phyloP scores from a whole-genome alignment of 495 filamentous ascomycete species.

The Penicillium desertorum region DNA sequence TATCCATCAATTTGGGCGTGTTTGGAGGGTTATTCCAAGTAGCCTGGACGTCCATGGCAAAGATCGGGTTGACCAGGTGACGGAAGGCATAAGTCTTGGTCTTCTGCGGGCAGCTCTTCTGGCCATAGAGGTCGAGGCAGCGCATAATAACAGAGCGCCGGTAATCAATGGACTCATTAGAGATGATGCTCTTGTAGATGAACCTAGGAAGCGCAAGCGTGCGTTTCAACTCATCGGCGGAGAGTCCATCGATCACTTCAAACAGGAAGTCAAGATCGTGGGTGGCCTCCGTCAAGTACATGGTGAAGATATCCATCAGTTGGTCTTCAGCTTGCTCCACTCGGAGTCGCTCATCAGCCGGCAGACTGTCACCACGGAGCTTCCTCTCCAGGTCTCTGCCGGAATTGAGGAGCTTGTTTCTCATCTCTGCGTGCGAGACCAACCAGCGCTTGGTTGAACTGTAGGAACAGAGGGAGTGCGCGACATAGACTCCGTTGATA shows the following conservation, averaged over 20 bases:
- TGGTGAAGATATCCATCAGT: slow-evolving; percentile 80
- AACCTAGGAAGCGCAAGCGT: slow-evolving; percentile 73
- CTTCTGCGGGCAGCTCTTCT: slow-evolving; percentile 73
- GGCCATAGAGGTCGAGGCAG: slow-evolving; percentile 84
- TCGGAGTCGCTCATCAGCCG: slow-evolving; percentile 72
- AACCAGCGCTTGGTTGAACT: slow-evolving; percentile 65
- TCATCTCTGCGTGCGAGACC: slow-evolving; percentile 68
- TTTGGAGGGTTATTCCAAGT: slow-evolving; percentile 53
- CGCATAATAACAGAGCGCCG: slow-evolving; percentile 80
- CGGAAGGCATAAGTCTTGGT: slow-evolving; percentile 92
- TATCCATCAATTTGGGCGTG: slow-evolving; percentile 78
- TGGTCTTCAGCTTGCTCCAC: slow-evolving; percentile 87
- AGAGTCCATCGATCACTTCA: slow-evolving; percentile 78
- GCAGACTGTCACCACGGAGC: slow-evolving; percentile 65
- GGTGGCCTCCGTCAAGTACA: slow-evolving; percentile 68
- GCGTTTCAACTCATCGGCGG: slow-evolving; percentile 74
- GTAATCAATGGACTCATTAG: slow-evolving; percentile 81
- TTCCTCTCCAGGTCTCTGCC: slow-evolving; percentile 75
- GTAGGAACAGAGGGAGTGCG: slow-evolving; percentile 66
- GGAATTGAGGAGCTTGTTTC: slow-evolving; percentile 62
- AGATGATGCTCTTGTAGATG: slow-evolving; percentile 83
- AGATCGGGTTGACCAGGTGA: slow-evolving; percentile 90
- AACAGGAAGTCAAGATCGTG: slow-evolving; percentile 90
- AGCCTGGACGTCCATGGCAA: slow-evolving; percentile 92
- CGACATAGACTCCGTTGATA: slow-evolving; percentile 84